phyloP scores from a whole-genome alignment of 148 eudicot species.

The Camellia lanceoleosa region DNA sequence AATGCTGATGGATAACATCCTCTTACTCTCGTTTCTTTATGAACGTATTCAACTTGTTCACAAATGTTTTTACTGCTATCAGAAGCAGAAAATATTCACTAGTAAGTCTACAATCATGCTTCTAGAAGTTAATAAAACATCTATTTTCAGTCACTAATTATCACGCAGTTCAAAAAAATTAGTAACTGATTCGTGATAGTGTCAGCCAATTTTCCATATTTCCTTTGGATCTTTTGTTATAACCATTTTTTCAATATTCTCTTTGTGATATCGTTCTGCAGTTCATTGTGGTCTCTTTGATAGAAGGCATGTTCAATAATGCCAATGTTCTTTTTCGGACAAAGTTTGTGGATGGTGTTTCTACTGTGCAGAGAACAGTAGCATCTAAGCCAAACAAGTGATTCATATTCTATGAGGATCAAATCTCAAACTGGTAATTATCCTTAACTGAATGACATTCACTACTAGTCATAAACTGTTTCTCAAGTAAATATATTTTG shows the following conservation, averaged over 20 bases:
- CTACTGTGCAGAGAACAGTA: constrained; percentile 97
- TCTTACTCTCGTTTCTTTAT: too few species aligned
- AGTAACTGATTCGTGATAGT: background rate
- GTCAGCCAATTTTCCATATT: background rate
- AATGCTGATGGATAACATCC: too few species aligned
- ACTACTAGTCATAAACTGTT: background rate
- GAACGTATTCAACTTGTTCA: background rate
- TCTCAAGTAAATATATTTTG: background rate
- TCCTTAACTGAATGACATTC: background rate
- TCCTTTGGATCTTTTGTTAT: background rate
- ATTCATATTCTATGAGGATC: constrained; percentile 17
- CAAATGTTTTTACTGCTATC: background rate
- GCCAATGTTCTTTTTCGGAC: constrained; percentile 95
- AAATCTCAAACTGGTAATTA: background rate
- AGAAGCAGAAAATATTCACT: background rate
- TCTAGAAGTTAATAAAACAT: too few species aligned
- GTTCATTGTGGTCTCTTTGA: constrained; percentile 96
- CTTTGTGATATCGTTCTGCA: constrained; percentile 24
- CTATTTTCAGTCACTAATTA: background rate
- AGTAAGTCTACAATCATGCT: too few species aligned
- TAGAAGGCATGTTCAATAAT: constrained; percentile 99
- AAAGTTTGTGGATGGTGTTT: constrained; percentile 95
- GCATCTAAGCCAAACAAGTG: constrained; percentile 52
- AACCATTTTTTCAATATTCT: too few species aligned
- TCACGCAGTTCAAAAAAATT: background rate